These are phyloP conservation scores for Xanthoparmelia taractica DNA, from an alignment of 495 filamentous ascomycete species.

Conservation along the genomic window DNA sequence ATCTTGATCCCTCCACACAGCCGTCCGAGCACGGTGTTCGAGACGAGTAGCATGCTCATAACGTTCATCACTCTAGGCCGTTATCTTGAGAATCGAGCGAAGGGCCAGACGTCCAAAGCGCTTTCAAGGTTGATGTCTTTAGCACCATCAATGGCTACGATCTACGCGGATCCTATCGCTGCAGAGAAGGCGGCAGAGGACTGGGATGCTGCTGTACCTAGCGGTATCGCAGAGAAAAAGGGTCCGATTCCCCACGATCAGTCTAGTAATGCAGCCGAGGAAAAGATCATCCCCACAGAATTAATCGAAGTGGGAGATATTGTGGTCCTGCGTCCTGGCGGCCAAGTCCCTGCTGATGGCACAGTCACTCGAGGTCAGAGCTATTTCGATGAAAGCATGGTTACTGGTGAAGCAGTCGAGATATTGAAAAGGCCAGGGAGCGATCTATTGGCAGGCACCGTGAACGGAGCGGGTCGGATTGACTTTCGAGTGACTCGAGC, in stretches of 20 bases:
- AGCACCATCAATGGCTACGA: slow-evolving; percentile 92
- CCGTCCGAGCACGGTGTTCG: slow-evolving; percentile 81
- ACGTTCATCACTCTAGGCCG: slow-evolving; percentile 90
- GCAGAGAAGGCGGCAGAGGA: slow-evolving; percentile 80
- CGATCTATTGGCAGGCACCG: slow-evolving; percentile 84
- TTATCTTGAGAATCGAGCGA: slow-evolving; percentile 89
- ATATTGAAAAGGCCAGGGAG: slow-evolving; percentile 79
- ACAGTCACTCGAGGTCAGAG: slow-evolving; percentile 79
- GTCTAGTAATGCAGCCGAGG: slow-evolving; percentile 58
- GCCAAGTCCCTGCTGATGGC: slow-evolving; percentile 95
- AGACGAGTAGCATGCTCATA: slow-evolving; percentile 98
- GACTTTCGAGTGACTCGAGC: slow-evolving; percentile 92
- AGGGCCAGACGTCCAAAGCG: slow-evolving; percentile 93
- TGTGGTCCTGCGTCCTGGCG: slow-evolving; percentile 85
- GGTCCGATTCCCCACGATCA: slow-evolving; percentile 29
- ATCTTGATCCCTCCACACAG: slow-evolving; percentile 60
- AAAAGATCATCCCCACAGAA: slow-evolving; percentile 82
- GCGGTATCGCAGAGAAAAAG: slow-evolving; percentile 35
- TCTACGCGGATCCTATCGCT: slow-evolving; percentile 94
- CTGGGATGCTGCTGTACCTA: slow-evolving; percentile 46
- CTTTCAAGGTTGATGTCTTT: slow-evolving; percentile 93
- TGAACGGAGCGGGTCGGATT: slow-evolving; percentile 84
- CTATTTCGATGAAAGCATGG: slow-evolving; percentile 96
- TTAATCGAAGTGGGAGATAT: slow-evolving; percentile 92
- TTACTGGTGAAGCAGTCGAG: slow-evolving; percentile 92